These are phyloP conservation scores for Mrakia hoshinonis DNA, from an alignment of 768 basidiomycete genomes.

Conservation along the genomic window DNA sequence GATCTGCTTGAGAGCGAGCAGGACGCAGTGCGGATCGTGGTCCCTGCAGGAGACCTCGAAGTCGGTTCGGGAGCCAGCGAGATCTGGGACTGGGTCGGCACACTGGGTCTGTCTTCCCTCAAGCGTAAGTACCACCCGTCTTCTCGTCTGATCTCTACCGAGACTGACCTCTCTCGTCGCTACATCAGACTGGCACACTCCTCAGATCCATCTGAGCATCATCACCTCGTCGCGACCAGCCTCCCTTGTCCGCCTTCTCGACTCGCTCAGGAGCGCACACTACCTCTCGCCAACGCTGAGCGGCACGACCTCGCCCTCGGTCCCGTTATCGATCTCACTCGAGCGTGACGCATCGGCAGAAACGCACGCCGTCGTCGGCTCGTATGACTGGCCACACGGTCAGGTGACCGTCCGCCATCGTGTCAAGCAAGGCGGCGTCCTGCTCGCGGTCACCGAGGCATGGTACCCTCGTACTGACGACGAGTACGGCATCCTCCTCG, in stretches of 20 bases:
- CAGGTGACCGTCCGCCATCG: constrained; percentile 55
- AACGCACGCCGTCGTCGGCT: constrained; percentile 49
- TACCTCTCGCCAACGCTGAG: constrained; percentile 64
- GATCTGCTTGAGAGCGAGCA: no score
- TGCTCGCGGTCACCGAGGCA: constrained; percentile 75
- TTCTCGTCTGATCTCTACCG: not conserved
- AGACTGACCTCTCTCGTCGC: not conserved
- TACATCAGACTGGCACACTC: constrained; percentile 60
- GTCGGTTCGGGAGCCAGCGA: not conserved
- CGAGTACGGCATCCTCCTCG: constrained; percentile 68
- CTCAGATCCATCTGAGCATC: constrained; percentile 59
- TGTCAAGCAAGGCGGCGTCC: constrained; percentile 66
- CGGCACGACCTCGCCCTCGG: no score
- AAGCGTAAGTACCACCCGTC: not conserved
- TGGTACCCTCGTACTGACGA: constrained; percentile 73
- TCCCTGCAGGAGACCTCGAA: not conserved
- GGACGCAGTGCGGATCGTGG: not conserved
- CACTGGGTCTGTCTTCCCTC: not conserved
- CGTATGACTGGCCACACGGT: constrained; percentile 57
- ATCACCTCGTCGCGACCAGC: constrained; percentile 68
- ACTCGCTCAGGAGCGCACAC: constrained; percentile 51
- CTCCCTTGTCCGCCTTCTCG: constrained; percentile 60
- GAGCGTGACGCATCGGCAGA: constrained; percentile 63
- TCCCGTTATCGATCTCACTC: constrained; percentile 54
- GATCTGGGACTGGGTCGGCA: constrained; percentile 1